Evolutionary conservation across 768 basidiomycete species (phyloP).

Genomic region (Tylopilus vinaceipallidus): DNA sequence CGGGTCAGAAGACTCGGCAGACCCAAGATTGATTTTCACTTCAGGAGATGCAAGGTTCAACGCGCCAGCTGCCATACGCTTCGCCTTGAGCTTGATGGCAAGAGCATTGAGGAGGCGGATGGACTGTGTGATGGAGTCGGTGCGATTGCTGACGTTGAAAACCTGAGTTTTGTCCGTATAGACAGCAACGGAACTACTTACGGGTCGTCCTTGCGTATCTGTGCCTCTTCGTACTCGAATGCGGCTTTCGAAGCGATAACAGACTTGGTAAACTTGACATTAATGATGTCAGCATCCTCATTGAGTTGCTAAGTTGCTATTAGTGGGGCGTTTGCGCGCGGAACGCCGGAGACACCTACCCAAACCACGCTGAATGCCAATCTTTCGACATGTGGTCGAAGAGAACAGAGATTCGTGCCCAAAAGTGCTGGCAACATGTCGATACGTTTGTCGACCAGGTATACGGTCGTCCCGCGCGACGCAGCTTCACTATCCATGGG

Average conservation of each 20-base stretch:
- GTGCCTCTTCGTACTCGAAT: conserved; percentile 96
- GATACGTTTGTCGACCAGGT: conserved; percentile 96
- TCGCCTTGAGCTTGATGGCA: conserved; percentile 79
- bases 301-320: conserved; percentile 70
- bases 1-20: conserved; percentile 89
- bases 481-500: conserved; percentile 97
- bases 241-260: conserved; percentile 96
- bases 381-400: conserved; percentile 89
- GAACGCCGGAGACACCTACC: conserved; percentile 45
- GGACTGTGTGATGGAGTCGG: conserved; percentile 79
- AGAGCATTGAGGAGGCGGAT: conserved; percentile 88
- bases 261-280: conserved; percentile 90
- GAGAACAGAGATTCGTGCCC: conserved; percentile 93
- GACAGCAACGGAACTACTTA: conserved; percentile 36
- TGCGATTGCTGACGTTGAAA: conserved; percentile 50
- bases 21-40: conserved; percentile 95
- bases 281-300: conserved; percentile 83
- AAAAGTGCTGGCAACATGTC: conserved; percentile 95
- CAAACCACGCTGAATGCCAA: conserved; percentile 95
- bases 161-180: background rate
- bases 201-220: conserved; percentile 90
- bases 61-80: conserved; percentile 93
- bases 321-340: background rate
- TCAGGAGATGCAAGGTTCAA: conserved; percentile 97
- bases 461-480: conserved; percentile 94